Percentiles rank a stretch among this genome's conserved stretches.
phyloP scores from a whole-genome alignment of 2,329 filamentous ascomycete species.

The Coniella lustricola region DNA sequence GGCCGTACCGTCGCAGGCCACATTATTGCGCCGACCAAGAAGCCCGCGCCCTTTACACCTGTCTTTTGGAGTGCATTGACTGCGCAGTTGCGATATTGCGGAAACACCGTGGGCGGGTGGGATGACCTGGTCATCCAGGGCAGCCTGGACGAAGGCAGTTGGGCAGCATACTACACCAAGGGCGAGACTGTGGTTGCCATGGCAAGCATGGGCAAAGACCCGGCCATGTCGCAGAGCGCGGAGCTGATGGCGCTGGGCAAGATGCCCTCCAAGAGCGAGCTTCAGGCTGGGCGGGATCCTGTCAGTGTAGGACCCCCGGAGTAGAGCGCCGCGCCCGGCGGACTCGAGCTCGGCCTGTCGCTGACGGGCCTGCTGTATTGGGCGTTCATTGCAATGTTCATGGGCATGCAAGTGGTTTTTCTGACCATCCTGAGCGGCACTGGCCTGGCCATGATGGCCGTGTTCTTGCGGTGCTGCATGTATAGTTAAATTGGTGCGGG shows the following conservation, averaged over 20 bases:
- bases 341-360: neutral
- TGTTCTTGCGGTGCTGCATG: neutral
- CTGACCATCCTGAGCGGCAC: neutral
- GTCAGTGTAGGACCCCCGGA: conserved; percentile 34
- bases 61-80: conserved; percentile 96
- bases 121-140: conserved; percentile 81
- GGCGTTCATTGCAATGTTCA: conserved; percentile 1
- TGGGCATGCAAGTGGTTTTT: neutral
- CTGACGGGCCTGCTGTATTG: neutral
- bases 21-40: conserved; percentile 60
- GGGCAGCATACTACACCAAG: conserved; percentile 82
- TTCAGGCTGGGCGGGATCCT: conserved; percentile 56
- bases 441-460: neutral
- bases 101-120: conserved; percentile 73
- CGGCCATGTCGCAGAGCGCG: conserved; percentile 72
- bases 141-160: conserved; percentile 69
- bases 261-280: conserved; percentile 76
- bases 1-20: conserved; percentile 72
- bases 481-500: neutral
- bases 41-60: conserved; percentile 72
- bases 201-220: conserved; percentile 85
- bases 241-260: conserved; percentile 77
- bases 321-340: conserved; percentile 13
- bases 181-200: conserved; percentile 85
- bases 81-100: conserved; percentile 85